Conservation (phyloP, 1,139 yeast genomes). For the Debaryomycetaceae sp. region DNA sequence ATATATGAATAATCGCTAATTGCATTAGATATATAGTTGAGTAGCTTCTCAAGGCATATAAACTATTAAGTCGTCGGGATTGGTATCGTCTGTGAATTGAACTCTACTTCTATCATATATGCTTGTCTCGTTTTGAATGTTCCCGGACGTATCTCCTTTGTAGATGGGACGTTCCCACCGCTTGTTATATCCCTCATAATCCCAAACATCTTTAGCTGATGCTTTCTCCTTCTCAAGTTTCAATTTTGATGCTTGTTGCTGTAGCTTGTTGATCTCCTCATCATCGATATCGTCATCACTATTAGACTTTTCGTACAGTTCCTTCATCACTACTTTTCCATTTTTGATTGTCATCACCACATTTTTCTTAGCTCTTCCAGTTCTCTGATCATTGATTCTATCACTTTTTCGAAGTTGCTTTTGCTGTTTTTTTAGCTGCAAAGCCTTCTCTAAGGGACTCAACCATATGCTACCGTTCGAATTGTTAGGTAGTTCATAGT, state of each 20-base stretch:
- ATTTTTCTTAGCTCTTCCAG: conserved; percentile 72
- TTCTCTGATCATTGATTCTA: conserved; percentile 51
- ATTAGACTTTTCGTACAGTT: conserved; percentile 20
- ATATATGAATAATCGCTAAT: conserved; percentile 10
- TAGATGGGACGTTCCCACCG: conserved; percentile 55
- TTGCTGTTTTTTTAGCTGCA: conserved; percentile 78
- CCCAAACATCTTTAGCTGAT: conserved; percentile 43
- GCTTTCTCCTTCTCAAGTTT: conserved; percentile 14
- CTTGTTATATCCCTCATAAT: conserved; percentile 47
- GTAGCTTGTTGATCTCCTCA: conserved; percentile 26
- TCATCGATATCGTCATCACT: conserved; percentile 17
- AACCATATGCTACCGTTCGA: conserved; percentile 70
- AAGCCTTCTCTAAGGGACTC: conserved; percentile 82
- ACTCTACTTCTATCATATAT: conserved; percentile 13
- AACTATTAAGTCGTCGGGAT: conserved; percentile 21
- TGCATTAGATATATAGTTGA: conserved; percentile 1
- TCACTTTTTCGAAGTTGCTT: conserved; percentile 63
- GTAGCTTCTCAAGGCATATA: conserved; percentile 10
- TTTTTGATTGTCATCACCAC: conserved; percentile 75
- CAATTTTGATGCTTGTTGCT: conserved; percentile 18
- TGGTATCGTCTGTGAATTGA: conserved; percentile 17
- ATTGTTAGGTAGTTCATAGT: conserved; percentile 61
- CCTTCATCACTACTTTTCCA: conserved; percentile 71
- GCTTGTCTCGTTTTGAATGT: neutral
- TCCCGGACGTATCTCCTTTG: conserved; percentile 4